phyloP scores from a whole-genome alignment of 2,329 filamentous ascomycete species.

The Aspergillus arachidicola region DNA sequence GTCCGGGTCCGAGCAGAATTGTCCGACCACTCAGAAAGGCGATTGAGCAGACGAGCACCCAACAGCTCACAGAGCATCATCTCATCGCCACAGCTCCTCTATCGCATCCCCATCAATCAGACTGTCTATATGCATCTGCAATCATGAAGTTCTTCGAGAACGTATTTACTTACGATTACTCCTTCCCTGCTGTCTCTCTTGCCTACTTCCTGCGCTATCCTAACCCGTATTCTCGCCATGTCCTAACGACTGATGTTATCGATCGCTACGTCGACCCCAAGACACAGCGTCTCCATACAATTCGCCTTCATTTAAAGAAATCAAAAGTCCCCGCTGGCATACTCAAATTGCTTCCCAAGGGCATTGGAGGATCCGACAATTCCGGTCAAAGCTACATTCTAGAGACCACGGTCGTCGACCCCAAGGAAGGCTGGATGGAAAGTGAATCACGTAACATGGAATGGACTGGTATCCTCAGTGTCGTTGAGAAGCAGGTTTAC shows the following conservation, averaged over 20 bases:
- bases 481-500: conserved; percentile 64
- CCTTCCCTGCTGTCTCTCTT: conserved; percentile 66
- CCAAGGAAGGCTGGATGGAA: conserved; percentile 66
- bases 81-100: conserved; percentile 12
- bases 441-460: conserved; percentile 67
- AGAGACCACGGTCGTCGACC: conserved; percentile 64
- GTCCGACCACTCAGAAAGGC: conserved; percentile 19
- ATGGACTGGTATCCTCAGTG: conserved; percentile 66
- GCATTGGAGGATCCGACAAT: conserved; percentile 59
- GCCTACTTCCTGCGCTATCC: conserved; percentile 71
- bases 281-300: conserved; percentile 63
- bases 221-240: conserved; percentile 67
- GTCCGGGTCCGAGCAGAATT: conserved; percentile 14
- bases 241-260: conserved; percentile 68
- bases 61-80: conserved; percentile 7
- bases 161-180: conserved; percentile 64
- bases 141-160: conserved; percentile 58
- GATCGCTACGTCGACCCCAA: conserved; percentile 62
- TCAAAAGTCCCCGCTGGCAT: conserved; percentile 64
- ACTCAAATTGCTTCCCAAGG: conserved; percentile 62
- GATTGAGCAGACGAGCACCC: conserved; percentile 22
- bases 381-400: conserved; percentile 65
- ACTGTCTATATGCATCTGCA: conserved; percentile 25
- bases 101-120: conserved; percentile 4
- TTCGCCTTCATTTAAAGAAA: conserved; percentile 64